Conservation (phyloP, 2,329 filamentous ascomycete species). For the Camillea tinctor region DNA sequence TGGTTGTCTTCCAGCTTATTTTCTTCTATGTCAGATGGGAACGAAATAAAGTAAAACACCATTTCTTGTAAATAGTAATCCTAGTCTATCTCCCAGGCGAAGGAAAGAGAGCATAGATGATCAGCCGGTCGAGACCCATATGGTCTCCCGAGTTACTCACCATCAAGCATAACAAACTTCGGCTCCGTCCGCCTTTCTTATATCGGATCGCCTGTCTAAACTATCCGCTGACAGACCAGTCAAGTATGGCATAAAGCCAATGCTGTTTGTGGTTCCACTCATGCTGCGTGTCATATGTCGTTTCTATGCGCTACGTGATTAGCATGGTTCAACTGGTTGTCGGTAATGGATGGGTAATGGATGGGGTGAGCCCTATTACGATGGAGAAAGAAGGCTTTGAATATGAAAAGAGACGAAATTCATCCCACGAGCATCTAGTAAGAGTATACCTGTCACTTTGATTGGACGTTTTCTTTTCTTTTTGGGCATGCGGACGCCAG, state of each 20-base stretch:
- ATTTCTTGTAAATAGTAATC: conserved; percentile 30
- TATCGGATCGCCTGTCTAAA: conserved; percentile 15
- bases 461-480: neutral
- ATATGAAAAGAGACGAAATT: neutral
- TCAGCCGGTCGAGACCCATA: conserved; percentile 15
- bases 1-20: conserved; percentile 6
- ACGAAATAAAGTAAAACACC: too few species aligned
- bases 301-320: neutral
- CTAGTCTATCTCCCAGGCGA: neutral
- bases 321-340: neutral
- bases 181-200: conserved; percentile 9
- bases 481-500: too few species aligned
- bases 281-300: neutral
- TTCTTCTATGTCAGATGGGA: conserved; percentile 17
- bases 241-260: neutral
- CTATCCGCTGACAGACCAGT: neutral
- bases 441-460: neutral
- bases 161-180: conserved; percentile 24
- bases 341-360: neutral
- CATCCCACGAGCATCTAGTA: neutral
- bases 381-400: neutral
- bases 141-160: conserved; percentile 16
- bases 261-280: conserved; percentile 2
- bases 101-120: conserved; percentile 14
- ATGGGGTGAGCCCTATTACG: neutral